These are phyloP conservation scores for Rhododendron kiyosumense DNA, from an alignment of 148 eudicot species.

Conservation along the genomic window DNA sequence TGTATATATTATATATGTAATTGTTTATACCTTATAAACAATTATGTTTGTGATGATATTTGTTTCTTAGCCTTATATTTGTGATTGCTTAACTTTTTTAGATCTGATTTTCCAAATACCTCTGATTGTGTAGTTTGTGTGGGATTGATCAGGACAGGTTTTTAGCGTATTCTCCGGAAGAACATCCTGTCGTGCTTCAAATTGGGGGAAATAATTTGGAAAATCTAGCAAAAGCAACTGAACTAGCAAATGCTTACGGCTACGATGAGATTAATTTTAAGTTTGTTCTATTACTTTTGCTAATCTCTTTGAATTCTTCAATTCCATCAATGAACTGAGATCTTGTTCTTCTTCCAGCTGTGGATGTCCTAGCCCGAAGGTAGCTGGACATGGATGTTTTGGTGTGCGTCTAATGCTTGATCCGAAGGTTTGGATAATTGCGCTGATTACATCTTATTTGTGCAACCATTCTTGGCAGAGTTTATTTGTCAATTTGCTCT, in stretches of 20 bases:
- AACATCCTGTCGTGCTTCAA: conserved; percentile 96
- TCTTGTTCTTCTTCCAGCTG: conserved; percentile 51
- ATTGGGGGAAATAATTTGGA: conserved; percentile 92
- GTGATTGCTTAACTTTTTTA: not conserved
- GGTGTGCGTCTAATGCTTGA: conserved; percentile 96
- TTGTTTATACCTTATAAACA: not conserved
- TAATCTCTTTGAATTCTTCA: conserved; percentile 4
- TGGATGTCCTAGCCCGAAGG: conserved; percentile 97
- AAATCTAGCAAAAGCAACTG: conserved; percentile 78
- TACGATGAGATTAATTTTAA: conserved; percentile 94
- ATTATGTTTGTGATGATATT: not conserved
- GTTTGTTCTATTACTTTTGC: conserved; percentile 35
- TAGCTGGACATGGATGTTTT: conserved; percentile 96
- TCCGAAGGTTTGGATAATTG: conserved; percentile 60
- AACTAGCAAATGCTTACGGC: conserved; percentile 78
- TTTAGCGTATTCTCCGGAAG: conserved; percentile 74
- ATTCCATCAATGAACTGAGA: conserved; percentile 10
- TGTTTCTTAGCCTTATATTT: not conserved
- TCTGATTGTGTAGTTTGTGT: conserved; percentile 13
- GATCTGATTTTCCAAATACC: conserved; percentile 1
- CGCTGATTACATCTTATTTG: not conserved
- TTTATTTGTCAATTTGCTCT: conserved; percentile 23
- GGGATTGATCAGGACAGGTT: conserved; percentile 72
- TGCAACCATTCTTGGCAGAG: not conserved
- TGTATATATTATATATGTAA: not conserved